Percentiles rank a stretch among this genome's conserved stretches.
phyloP scores from a whole-genome alignment of 2,329 filamentous ascomycete species.

The Stylonectria norvegica region DNA sequence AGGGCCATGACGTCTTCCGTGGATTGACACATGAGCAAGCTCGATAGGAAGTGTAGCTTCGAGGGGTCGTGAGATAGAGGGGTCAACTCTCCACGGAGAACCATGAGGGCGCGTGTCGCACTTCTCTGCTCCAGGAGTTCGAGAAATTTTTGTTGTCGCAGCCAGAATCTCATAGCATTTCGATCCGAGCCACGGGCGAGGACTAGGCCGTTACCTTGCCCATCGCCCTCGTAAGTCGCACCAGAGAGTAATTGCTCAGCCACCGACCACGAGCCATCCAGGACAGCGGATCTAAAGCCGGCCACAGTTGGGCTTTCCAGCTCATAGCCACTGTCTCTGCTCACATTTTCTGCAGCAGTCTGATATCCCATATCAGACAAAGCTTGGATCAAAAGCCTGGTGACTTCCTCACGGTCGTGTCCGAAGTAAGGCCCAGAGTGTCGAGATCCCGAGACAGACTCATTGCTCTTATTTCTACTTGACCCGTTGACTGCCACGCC shows the following conservation, averaged over 20 bases:
- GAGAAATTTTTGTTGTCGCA: constrained; percentile 92
- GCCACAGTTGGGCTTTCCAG: constrained; percentile 83
- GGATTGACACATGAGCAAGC: constrained; percentile 83
- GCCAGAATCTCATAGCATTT: constrained; percentile 78
- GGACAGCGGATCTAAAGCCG: constrained; percentile 76
- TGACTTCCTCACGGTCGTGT: constrained; percentile 89
- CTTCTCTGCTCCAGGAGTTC: constrained; percentile 80
- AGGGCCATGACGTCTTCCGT: constrained; percentile 71
- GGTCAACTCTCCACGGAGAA: constrained; percentile 84
- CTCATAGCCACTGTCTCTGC: constrained; percentile 78
- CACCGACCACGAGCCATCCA: constrained; percentile 76
- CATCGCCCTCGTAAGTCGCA: constrained; percentile 36
- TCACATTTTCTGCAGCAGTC: constrained; percentile 69
- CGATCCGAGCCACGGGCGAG: constrained; percentile 72
- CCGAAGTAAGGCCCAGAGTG: constrained; percentile 61
- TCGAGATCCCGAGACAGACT: constrained; percentile 8
- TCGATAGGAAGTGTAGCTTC: constrained; percentile 79
- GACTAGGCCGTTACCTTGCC: constrained; percentile 59
- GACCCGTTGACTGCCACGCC: constrained; percentile 54
- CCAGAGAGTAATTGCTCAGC: constrained; percentile 79
- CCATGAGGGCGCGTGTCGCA: constrained; percentile 68
- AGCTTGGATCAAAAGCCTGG: constrained; percentile 86
- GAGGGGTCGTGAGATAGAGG: constrained; percentile 76
- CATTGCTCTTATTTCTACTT: constrained; percentile 25
- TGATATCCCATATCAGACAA: constrained; percentile 85